A percentile compares a stretch with the other conserved stretches of the same genome.
phyloP scores from a whole-genome alignment of 164 flowering plant genomes.

The Magnolia kwangsiensis region DNA sequence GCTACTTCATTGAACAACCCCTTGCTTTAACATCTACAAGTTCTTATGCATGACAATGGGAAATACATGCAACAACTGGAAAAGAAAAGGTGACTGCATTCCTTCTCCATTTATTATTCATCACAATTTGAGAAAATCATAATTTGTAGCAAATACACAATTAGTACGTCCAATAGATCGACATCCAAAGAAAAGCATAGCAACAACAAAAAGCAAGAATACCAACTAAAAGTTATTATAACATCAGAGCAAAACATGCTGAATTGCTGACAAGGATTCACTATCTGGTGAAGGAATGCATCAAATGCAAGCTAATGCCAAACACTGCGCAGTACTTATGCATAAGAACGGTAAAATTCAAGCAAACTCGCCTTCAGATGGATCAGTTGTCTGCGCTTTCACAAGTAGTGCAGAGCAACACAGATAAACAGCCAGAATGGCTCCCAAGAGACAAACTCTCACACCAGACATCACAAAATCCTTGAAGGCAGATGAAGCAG shows the following conservation, averaged over 20 bases:
- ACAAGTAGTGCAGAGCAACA: conserved; percentile 26
- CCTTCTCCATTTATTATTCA: not conserved
- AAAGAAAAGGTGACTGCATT: too few relatives aligned
- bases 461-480: conserved; percentile 24
- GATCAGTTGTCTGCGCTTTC: conserved; percentile 44
- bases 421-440: conserved; percentile 19
- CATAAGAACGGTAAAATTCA: not conserved
- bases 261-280: not conserved
- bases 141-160: too few relatives aligned
- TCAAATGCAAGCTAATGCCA: not conserved
- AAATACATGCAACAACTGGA: too few relatives aligned
- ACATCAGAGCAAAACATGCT: conserved; percentile 1
- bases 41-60: not conserved
- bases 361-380: conserved; percentile 50
- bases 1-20: not conserved
- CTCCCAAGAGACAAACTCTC: conserved; percentile 10
- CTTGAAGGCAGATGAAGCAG: not conserved
- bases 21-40: not conserved
- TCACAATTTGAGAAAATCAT: too few relatives aligned
- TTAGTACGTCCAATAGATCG: not conserved
- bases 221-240: not conserved
- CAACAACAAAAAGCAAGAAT: not conserved
- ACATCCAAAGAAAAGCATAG: not conserved
- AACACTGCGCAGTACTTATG: too few relatives aligned
- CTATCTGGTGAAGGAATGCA: not conserved